Percentiles rank a stretch among this genome's conserved stretches.
phyloP scores from a whole-genome alignment of 495 filamentous ascomycete genomes.

The Neurospora pannonica region DNA sequence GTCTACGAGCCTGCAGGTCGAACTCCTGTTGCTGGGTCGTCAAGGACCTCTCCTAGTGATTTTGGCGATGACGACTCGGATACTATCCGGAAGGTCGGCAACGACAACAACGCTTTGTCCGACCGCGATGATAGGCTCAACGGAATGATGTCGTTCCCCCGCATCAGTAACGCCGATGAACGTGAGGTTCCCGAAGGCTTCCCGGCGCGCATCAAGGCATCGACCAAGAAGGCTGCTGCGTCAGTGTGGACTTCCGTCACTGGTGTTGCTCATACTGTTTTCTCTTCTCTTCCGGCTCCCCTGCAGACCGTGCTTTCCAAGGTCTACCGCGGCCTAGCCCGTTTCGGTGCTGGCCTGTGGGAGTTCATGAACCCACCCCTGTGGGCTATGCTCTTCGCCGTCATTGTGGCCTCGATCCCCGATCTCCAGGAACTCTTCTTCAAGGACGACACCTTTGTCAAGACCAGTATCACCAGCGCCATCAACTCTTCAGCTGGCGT shows the following conservation, averaged over 20 bases:
- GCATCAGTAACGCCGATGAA: conserved; percentile 26
- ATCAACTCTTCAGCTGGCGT: conserved; percentile 78
- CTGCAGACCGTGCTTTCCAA: conserved; percentile 45
- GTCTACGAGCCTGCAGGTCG: conserved; percentile 37
- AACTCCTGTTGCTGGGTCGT: conserved; percentile 34
- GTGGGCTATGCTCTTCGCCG: conserved; percentile 88
- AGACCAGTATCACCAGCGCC: conserved; percentile 86
- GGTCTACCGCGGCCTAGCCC: conserved; percentile 29
- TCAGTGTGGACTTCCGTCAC: conserved; percentile 31
- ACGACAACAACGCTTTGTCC: conserved; percentile 3
- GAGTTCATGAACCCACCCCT: conserved; percentile 97
- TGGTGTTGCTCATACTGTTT: conserved; percentile 15
- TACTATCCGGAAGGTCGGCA: conserved; percentile 6
- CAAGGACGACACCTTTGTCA: conserved; percentile 76
- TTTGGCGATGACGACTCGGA: conserved; percentile 33
- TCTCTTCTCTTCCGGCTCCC: conserved; percentile 43
- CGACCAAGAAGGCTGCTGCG: conserved; percentile 7
- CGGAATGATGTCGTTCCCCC: conserved; percentile 37
- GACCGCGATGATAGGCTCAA: conserved; percentile 15
- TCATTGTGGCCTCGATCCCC: conserved; percentile 87
- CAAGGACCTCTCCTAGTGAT: conserved; percentile 29
- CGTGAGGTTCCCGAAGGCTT: conserved; percentile 24
- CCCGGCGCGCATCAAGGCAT: conserved; percentile 14
- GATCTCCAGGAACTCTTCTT: conserved; percentile 78
- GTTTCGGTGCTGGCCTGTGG: conserved; percentile 60